These are phyloP conservation scores for Handroanthus guayacan DNA, from an alignment of 257 asterid genomes.

Conservation along the genomic window DNA sequence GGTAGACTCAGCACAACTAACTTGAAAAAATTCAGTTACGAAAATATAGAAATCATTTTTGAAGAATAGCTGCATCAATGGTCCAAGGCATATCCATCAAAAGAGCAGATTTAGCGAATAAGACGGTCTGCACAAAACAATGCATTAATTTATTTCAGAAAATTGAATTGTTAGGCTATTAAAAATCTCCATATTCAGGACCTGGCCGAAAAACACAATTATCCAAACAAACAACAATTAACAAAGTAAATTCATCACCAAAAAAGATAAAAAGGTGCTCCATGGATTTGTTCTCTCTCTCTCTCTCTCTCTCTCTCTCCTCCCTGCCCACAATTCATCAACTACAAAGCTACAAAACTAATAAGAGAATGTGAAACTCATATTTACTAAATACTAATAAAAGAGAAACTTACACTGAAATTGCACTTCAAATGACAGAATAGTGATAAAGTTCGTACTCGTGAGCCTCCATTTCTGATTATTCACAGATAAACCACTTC, in stretches of 20 bases:
- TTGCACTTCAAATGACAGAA: constrained; percentile 54
- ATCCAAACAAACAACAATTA: neutral
- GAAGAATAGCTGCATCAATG: neutral
- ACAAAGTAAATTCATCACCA: neutral
- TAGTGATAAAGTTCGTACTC: constrained; percentile 62
- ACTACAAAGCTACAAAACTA: constrained; percentile 3
- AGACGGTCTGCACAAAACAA: neutral
- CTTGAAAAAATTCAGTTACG: neutral
- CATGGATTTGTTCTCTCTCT: neutral
- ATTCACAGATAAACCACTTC: neutral
- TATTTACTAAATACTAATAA: neutral
- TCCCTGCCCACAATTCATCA: constrained; percentile 25
- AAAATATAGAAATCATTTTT: constrained; percentile 14
- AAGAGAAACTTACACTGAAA: constrained; percentile 37
- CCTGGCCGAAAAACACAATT: neutral
- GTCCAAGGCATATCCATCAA: neutral
- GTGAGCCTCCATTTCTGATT: constrained; percentile 63
- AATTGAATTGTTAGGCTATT: neutral
- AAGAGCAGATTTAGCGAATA: constrained; percentile 23
- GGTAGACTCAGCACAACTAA: neutral
- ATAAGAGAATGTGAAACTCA: neutral
- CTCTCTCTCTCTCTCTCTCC: constrained; percentile 6
- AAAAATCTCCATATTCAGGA: neutral
- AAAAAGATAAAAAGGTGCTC: neutral
- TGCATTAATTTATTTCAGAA: neutral